Conservation (phyloP, 2,329 filamentous ascomycete genomes). For the Truncatella angustata region DNA sequence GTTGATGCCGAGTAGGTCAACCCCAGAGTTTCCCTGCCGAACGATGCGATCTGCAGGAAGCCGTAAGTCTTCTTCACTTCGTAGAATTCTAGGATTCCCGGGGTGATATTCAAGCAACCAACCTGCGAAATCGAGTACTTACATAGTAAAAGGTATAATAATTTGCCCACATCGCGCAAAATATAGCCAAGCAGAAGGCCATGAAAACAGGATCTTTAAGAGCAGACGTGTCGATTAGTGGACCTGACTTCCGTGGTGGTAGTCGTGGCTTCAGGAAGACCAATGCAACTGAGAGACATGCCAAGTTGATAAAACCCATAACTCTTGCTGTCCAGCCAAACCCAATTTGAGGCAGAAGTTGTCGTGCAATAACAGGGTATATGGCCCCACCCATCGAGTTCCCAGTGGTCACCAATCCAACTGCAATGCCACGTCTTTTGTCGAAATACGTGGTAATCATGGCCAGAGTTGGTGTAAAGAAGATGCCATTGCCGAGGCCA, state of each 20-base stretch:
- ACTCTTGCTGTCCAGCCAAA: slow-evolving; percentile 32
- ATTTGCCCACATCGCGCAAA: slow-evolving; percentile 38
- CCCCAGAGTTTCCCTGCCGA: slow-evolving; percentile 29
- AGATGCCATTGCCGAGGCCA: slow-evolving; percentile 51
- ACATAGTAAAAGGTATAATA: slow-evolving; percentile 45
- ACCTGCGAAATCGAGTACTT: slow-evolving; percentile 11
- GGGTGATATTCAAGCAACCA: not conserved
- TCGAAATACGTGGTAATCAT: slow-evolving; percentile 63
- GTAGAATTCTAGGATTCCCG: slow-evolving; percentile 25
- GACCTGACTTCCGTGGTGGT: slow-evolving; percentile 29
- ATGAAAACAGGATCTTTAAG: slow-evolving; percentile 31
- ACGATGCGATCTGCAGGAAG: slow-evolving; percentile 29
- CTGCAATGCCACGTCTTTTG: slow-evolving; percentile 51
- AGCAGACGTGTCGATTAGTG: slow-evolving; percentile 26
- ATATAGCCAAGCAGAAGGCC: slow-evolving; percentile 33
- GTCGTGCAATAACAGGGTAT: slow-evolving; percentile 41
- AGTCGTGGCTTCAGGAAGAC: slow-evolving; percentile 30
- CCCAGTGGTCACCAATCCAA: slow-evolving; percentile 58
- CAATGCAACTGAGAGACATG: slow-evolving; percentile 72
- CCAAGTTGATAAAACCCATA: slow-evolving; percentile 63
- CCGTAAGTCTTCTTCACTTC: slow-evolving; percentile 26
- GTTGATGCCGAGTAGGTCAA: slow-evolving; percentile 33
- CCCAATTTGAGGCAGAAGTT: slow-evolving; percentile 27
- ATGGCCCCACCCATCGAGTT: slow-evolving; percentile 54
- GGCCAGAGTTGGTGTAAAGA: slow-evolving; percentile 57